phyloP scores from a whole-genome alignment of 495 filamentous ascomycete genomes.

The Hypoxylon rickii region DNA sequence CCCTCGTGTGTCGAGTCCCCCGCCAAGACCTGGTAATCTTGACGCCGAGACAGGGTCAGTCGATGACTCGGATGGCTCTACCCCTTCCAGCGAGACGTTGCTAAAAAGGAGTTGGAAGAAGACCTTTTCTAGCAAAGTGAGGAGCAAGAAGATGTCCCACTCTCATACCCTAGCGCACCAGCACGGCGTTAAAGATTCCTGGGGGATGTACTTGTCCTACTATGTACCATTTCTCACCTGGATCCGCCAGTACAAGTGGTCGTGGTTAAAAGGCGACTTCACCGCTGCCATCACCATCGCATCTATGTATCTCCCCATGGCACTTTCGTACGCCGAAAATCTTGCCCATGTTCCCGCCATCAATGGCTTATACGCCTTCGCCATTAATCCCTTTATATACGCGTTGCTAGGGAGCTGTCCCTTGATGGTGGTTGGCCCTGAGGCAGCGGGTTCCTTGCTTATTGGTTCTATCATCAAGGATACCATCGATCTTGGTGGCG shows the following conservation, averaged over 20 bases:
- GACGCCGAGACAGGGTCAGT: constrained; percentile 34
- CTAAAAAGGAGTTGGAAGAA: constrained; percentile 41
- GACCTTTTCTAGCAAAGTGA: constrained; percentile 43
- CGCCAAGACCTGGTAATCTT: constrained; percentile 48
- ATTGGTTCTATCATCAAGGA: constrained; percentile 83
- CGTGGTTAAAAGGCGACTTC: constrained; percentile 83
- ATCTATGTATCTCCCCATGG: constrained; percentile 98
- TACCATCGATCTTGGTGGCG: constrained; percentile 70
- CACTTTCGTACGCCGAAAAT: constrained; percentile 90
- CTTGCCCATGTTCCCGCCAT: constrained; percentile 91
- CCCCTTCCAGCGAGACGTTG: constrained; percentile 20
- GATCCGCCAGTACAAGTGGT: constrained; percentile 81
- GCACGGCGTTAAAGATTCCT: constrained; percentile 61
- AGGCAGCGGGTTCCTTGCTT: constrained; percentile 90
- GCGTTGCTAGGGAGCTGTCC: constrained; percentile 89
- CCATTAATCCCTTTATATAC: constrained; percentile 87
- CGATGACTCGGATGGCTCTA: constrained; percentile 28
- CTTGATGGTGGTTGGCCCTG: constrained; percentile 91
- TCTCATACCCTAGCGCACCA: constrained; percentile 65
- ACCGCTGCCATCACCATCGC: constrained; percentile 87
- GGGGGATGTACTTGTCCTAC: constrained; percentile 81
- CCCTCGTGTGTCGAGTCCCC: constrained; percentile 59
- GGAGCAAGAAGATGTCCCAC: constrained; percentile 63
- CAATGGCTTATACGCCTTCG: constrained; percentile 94
- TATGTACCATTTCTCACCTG: constrained; percentile 91